Base-by-base conservation (phyloP, 768 basidiomycete genomes). In the Boletus eberwhitei region DNA sequence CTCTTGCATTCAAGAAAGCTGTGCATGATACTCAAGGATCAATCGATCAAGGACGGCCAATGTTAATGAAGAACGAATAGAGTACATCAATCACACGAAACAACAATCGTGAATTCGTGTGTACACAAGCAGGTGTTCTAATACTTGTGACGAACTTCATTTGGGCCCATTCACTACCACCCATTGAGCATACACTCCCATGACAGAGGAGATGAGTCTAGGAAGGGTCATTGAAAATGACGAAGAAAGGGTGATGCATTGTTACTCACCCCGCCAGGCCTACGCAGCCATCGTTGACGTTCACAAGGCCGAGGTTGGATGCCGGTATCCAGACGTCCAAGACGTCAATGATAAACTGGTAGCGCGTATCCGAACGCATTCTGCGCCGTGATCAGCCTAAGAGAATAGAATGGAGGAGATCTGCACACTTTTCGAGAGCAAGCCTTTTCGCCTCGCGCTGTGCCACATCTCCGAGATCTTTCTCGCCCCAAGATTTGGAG, bases 321-420 rank as follows among this genome's bases (percentile, higher is more conserved):
- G 93, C 89, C 6, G 97, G 97, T 63, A 95, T 84, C 85, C 88
- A 95, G 54, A 93, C 71, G 68, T 99, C 97, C 54, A 94, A 76
- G 19, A 83, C 65, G 69, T 99, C 97, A 55, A 90, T 84, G 51
- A 87, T 73, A 61, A 98, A 81, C 71, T 98, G 97, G 59, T 83
- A 82, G 29, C 86, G 83, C 31, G 85, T 79, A 6, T 80, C 83
- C 44, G 78, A 76, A 44, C 85, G 84, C 63, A 87, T 79, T 39
- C 86, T 88, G 63, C 38, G 37, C 52, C 36, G 29, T 48, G 42
- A 52, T 65, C 48, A 58, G 34, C 45, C 17, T 29, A 5, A 55
- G 47, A 24, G 37, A 24, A 34, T 29, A 40, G 34, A 9, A 34
- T 13, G 31, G 14, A 51, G 17, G 14, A 39, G 26, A 46, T 42